Evolutionary conservation across 2,329 filamentous ascomycete species (phyloP), one percentile per base, ranked within the genome.

Genomic region (Alternaria infectoria): DNA sequence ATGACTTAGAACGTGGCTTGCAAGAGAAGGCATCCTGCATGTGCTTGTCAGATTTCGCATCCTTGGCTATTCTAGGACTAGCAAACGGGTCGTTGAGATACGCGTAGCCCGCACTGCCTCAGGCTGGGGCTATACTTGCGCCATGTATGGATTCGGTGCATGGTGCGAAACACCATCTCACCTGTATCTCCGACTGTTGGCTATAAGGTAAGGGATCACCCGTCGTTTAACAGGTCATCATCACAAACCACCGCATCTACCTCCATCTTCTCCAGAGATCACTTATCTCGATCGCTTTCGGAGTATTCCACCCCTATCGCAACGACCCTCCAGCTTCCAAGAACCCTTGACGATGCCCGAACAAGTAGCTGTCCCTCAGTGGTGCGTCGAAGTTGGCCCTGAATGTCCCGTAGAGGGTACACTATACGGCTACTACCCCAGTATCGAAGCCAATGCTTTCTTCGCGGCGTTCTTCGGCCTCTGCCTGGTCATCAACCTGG

Each of bases 341-440:
- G 15, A 40, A 10, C 36, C 36, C 36, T 40, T 40, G 8, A 40
- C 36, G n/a, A 40, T 40, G 36, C 36, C 36, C 36, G 36, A 40
- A 40, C 36, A 17, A 17, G 36, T 40, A 40, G 15, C 9, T n/a
- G 67, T 67, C 40, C 70, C 70, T 5, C 40, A 57, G 1, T 50
- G 13, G 13, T 76, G 74, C 58, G 62, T 55, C 8, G 25, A 68
- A 6, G 63, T 75, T 17, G 60, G 63, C 15, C 68, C 68, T 11
- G 59, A 62, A 11, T 86, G 85, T 62, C 79, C 83, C 0, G 79
- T 86, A 17, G 74, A 82, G 57, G 79, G 77, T 2, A 85, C 84
- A 2, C 81, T 83, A 15, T 86, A 88, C 67, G 82, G 84, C 25
- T 89, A 89, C 74, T 80, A 83, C 32, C 87, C 87, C 0, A 82